Evolutionary conservation across 2,329 filamentous ascomycete genomes (phyloP), one percentile per base, ranked within the genome.

Genomic region (Penicillium sp.): DNA sequence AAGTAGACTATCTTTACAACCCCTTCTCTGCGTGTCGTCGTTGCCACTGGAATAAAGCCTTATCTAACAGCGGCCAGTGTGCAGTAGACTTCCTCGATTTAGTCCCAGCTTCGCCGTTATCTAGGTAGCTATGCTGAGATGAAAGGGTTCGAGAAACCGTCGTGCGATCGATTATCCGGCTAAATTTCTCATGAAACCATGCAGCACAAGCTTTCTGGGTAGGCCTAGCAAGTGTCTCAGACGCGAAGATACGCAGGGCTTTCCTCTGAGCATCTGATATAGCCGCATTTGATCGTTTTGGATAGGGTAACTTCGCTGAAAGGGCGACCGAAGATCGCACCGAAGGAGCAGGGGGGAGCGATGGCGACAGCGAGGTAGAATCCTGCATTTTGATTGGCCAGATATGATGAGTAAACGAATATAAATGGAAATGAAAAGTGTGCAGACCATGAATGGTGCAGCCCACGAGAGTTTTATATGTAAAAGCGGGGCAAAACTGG

Each of bases 181-280:
- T 12, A 20, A 51, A 55, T 41, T 46, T 42, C 25, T 46, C 42
- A 12, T 51, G 25, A 47, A 55, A 51, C 53, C 48, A 54, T 12
- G 11, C 26, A 18, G 18, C 45, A 49, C 33, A 55, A 33, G 42
- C 47, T 41, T 14, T 47, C 25, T 51, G 42, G 25, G 47, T 51
- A 33, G 33, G 42, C 33, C 42, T 23, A 1, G 48, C 48, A 29
- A 14, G 42, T 31, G 33, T 40, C n/a, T 51, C 20, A 33, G 42
- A 51, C 6, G 25, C 29, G 41, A 46, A 51, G 42, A 46, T 35
- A 43, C 42, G 42, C 2, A 55, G 42, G 18, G 53, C 48, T 43
- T 55, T 43, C 33, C 33, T 51, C 48, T 43, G 48, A 41, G 18
- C 22, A 31, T 55, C 48, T n/a, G 42, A 31, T 33, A 55, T 51